Conservation (phyloP, 306 rosid species). For the Luffa acutangula region DNA sequence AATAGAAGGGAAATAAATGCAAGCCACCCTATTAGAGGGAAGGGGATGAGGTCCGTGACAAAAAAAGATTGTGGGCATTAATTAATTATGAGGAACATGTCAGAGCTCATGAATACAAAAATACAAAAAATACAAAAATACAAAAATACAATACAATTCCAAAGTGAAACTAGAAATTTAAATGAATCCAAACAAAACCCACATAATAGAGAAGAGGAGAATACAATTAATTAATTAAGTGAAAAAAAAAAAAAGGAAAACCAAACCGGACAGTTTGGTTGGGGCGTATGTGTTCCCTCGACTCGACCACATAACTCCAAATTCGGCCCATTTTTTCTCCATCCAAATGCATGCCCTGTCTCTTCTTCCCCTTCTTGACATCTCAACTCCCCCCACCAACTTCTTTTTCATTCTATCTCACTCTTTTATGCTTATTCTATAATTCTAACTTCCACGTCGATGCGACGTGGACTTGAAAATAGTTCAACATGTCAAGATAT, state of each 20-base stretch:
- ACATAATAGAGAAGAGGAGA: neutral
- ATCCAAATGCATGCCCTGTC: neutral
- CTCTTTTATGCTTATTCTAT: neutral
- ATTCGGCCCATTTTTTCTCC: neutral
- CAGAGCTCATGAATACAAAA: neutral
- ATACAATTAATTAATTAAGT: neutral
- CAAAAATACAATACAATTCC: neutral
- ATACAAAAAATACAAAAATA: neutral
- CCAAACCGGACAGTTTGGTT: neutral
- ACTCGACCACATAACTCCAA: neutral
- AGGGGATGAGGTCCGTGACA: neutral
- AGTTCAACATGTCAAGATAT: no score
- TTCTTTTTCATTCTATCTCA: neutral
- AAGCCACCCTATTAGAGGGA: neutral
- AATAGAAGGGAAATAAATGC: neutral
- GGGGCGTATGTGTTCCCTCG: neutral
- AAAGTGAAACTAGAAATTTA: neutral
- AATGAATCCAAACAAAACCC: neutral
- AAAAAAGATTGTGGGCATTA: neutral
- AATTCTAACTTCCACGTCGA: no score
- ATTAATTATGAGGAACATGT: neutral
- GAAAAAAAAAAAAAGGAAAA: no score
- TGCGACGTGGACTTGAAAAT: no score
- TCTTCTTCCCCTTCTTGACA: neutral
- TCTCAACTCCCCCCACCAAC: neutral